phyloP scores from a whole-genome alignment of 305 asterid species.

The Fraxinus sp. region DNA sequence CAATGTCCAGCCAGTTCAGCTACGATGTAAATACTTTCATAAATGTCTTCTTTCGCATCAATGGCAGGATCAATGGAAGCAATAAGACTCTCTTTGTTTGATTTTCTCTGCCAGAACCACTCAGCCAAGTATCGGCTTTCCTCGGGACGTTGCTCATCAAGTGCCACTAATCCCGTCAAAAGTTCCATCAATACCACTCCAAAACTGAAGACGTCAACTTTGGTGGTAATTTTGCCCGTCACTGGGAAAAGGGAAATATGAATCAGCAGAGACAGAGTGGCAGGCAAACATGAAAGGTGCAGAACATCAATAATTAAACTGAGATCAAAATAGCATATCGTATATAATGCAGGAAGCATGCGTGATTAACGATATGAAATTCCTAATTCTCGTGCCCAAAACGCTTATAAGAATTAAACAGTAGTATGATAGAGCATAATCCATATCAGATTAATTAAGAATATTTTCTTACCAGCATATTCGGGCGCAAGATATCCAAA shows the following conservation, averaged over 20 bases:
- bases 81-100: conserved; percentile 38
- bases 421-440: background rate
- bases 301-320: background rate
- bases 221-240: conserved; percentile 79
- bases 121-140: conserved; percentile 71
- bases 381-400: background rate
- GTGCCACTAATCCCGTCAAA: conserved; percentile 68
- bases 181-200: conserved; percentile 88
- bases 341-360: background rate
- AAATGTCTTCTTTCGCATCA: conserved; percentile 43
- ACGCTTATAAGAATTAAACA: background rate
- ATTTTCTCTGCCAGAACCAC: conserved; percentile 74
- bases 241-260: conserved; percentile 34
- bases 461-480: conserved; percentile 62
- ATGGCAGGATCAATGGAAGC: conserved; percentile 65
- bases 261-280: background rate
- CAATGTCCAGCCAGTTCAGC: conserved; percentile 81
- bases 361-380: background rate
- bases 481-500: conserved; percentile 93
- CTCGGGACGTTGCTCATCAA: conserved; percentile 71
- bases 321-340: background rate
- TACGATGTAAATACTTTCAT: conserved; percentile 40
- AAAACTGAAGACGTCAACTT: conserved; percentile 83
- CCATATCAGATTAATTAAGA: background rate
- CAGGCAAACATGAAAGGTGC: background rate